These are phyloP conservation scores for Spergularia azorica DNA, from an alignment of 179 eudicot species.

Conservation along the genomic window DNA sequence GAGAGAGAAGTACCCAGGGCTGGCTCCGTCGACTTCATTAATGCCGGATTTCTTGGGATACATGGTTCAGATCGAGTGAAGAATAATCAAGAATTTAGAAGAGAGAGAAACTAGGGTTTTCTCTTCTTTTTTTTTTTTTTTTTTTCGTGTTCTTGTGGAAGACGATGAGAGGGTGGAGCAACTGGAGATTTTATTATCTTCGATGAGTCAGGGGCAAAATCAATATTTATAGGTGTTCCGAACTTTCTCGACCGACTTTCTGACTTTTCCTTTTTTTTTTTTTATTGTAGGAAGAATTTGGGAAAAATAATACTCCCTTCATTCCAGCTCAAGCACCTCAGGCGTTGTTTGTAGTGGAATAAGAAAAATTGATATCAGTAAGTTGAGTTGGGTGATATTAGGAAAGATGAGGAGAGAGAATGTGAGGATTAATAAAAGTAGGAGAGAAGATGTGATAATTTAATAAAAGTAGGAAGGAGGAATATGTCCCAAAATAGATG, in stretches of 20 bases:
- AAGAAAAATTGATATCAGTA: too few species aligned
- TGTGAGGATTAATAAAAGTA: too few species aligned
- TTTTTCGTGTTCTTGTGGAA: background rate
- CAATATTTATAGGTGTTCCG: background rate
- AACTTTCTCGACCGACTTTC: slow-evolving; percentile 28
- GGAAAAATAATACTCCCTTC: too few species aligned
- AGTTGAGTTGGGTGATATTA: too few species aligned
- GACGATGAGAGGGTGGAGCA: background rate
- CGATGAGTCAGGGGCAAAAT: background rate
- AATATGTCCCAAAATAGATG: too few species aligned
- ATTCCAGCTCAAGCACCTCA: too few species aligned
- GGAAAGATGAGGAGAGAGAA: too few species aligned
- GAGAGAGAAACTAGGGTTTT: background rate
- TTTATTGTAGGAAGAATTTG: too few species aligned
- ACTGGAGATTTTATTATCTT: too few species aligned
- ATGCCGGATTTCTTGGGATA: slow-evolving; percentile 31
- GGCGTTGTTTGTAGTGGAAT: too few species aligned
- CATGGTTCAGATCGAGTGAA: slow-evolving; percentile 10
- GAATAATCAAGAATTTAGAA: background rate
- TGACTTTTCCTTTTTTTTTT: background rate
- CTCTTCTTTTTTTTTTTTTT: background rate
- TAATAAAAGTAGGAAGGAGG: too few species aligned
- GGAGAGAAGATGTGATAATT: too few species aligned
- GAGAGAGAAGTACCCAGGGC: slow-evolving; percentile 35
- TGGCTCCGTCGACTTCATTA: slow-evolving; percentile 41